These are phyloP conservation scores for Phytophthora hibernalis DNA, from an alignment of 352 stramenopile species.

Conservation along the genomic window DNA sequence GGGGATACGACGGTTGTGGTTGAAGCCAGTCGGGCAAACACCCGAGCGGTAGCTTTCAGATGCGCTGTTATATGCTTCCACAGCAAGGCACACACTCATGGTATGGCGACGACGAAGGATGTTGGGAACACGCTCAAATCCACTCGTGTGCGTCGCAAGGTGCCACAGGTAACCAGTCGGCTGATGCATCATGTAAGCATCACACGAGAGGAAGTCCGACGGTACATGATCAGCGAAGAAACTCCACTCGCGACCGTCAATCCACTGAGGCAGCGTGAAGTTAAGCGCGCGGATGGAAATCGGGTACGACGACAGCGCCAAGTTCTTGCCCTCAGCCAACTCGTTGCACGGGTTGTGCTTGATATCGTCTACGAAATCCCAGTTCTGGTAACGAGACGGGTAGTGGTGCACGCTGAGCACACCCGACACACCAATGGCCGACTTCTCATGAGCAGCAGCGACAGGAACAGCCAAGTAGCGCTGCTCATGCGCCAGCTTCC, in stretches of 20 bases:
- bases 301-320: conserved; percentile 75
- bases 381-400: conserved; percentile 86
- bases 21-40: conserved; percentile 71
- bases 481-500: conserved; percentile 56
- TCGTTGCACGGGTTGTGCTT: conserved; percentile 80
- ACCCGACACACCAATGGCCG: conserved; percentile 68
- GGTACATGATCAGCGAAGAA: conserved; percentile 73
- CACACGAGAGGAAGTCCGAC: conserved; percentile 72
- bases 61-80: conserved; percentile 79
- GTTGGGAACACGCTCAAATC: conserved; percentile 79
- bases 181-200: conserved; percentile 74
- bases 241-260: conserved; percentile 77
- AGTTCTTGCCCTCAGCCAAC: conserved; percentile 31
- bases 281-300: conserved; percentile 78
- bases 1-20: conserved; percentile 69
- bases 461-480: conserved; percentile 74
- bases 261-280: conserved; percentile 80
- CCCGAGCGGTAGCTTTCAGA: conserved; percentile 56
- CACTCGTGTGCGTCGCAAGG: conserved; percentile 74
- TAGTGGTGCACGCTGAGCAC: conserved; percentile 84
- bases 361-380: conserved; percentile 86
- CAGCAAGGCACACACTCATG: conserved; percentile 73
- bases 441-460: conserved; percentile 64
- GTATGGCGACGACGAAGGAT: conserved; percentile 81
- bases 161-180: conserved; percentile 68